Conservation (phyloP, 1,284 basidiomycete genomes). For the Ceratobasidium sp. region DNA sequence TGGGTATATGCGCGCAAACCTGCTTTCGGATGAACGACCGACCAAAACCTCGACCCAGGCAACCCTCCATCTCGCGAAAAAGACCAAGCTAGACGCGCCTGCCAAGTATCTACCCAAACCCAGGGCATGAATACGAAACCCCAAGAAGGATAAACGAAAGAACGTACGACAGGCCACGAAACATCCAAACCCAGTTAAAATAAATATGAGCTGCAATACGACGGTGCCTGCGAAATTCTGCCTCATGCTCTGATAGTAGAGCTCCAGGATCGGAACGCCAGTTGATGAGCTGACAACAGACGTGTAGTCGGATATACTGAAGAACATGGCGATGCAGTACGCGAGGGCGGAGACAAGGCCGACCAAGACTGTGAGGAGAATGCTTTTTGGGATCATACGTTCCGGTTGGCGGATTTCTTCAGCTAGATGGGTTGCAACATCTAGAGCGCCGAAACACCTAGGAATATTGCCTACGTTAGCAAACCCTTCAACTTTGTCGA, state of each 20-base stretch:
- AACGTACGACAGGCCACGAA: slow-evolving; percentile 39
- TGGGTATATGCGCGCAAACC: background rate
- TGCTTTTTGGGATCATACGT: slow-evolving; percentile 38
- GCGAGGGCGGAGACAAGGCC: slow-evolving; percentile 28
- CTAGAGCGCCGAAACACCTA: slow-evolving; percentile 36
- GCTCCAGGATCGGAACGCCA: slow-evolving; percentile 37
- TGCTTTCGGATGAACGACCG: slow-evolving; percentile 17
- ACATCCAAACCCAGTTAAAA: slow-evolving; percentile 31
- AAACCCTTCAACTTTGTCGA: background rate
- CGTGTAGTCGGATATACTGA: slow-evolving; percentile 31
- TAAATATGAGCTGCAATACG: slow-evolving; percentile 17
- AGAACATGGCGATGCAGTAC: slow-evolving; percentile 34
- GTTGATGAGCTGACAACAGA: slow-evolving; percentile 1
- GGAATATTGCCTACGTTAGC: background rate
- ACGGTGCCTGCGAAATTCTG: slow-evolving; percentile 24
- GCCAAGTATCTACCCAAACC: slow-evolving; percentile 40
- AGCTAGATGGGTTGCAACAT: slow-evolving; percentile 41
- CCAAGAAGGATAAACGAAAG: background rate
- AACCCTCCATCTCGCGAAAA: slow-evolving; percentile 35
- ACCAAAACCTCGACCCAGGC: slow-evolving; percentile 44
- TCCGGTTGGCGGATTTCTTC: slow-evolving; percentile 42
- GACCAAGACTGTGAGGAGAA: slow-evolving; percentile 26
- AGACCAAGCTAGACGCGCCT: slow-evolving; percentile 39
- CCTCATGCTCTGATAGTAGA: slow-evolving; percentile 31
- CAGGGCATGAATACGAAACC: background rate